Evolutionary conservation across 2,329 filamentous ascomycete genomes (phyloP), one percentile per base, ranked within the genome.

Genomic region (Fusarium hostae): DNA sequence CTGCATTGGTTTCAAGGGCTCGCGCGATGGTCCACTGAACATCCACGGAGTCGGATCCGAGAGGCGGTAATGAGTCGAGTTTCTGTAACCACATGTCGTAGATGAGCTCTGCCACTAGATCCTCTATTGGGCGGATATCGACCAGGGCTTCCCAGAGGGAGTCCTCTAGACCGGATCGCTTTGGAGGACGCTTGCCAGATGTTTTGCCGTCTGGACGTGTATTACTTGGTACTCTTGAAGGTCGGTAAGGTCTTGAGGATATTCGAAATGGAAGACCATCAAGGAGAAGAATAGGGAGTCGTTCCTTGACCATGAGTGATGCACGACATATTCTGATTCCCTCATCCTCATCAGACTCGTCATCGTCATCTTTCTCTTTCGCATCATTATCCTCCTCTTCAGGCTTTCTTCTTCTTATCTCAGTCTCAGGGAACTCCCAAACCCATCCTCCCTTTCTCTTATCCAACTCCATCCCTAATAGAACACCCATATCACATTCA

Each of bases 1-100:
- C 77, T 5, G 74, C 70, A 11, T 79, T 79, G 11, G 48, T 55
- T 55, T 79, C 78, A 10, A 79, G 71, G 4, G 75, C 75, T 15
- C 55, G 63, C 3, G 63, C 58, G n/a, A 75, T 68, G 1, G 50
- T 61, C 71, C 75, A 73, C 32, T 77, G 70, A 13, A 73, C 55
- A 7, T 72, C 69, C 1, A 68, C 55, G 1, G 63, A 59, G 7
- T 70, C 66, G 1, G 68, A 60, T 6, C 65, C 66, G 0, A 68
- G 59, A 48, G 73, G 67, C 9, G 73, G 64, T 5, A 77, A n/a
- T 3, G 62, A 59, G 30, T 75, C 71, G 1, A 80, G 58, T 10
- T 64, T 71, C 7, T 71, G 68, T 3, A 75, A 59, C 79, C 79
- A 80, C 6, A 70, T 63, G 9, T 76, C 71, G 45, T 78, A 73